These are phyloP conservation scores for Lentinula sp. DNA, from an alignment of 768 basidiomycete genomes.

Conservation along the genomic window DNA sequence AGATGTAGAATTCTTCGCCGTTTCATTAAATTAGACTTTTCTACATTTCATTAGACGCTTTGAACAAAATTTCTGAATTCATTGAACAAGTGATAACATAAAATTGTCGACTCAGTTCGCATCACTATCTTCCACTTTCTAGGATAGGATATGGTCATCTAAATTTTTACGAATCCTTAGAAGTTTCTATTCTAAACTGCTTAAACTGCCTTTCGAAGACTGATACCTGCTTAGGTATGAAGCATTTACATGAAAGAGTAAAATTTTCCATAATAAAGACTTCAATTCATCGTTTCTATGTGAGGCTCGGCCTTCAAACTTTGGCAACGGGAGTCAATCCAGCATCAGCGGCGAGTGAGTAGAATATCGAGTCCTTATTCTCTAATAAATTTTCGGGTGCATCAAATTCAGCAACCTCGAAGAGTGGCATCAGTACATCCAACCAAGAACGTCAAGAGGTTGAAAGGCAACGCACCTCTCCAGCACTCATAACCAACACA, in stretches of 20 bases:
- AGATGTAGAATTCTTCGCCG: not conserved
- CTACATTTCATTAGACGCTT: not conserved
- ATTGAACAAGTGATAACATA: too few species aligned
- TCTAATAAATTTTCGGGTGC: conserved; percentile 57
- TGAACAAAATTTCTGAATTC: too few species aligned
- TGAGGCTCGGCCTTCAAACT: not conserved
- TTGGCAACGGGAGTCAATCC: conserved; percentile 29
- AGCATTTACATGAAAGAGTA: too few species aligned
- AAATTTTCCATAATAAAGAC: too few species aligned
- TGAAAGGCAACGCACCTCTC: conserved; percentile 40
- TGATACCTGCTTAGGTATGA: too few species aligned
- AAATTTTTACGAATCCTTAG: too few species aligned
- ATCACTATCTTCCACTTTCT: too few species aligned
- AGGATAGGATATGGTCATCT: too few species aligned
- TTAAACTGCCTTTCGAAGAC: too few species aligned
- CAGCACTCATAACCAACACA: conserved; percentile 77
- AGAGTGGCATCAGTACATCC: not conserved
- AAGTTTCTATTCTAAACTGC: too few species aligned
- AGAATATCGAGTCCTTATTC: conserved; percentile 52
- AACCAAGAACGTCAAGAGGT: not conserved
- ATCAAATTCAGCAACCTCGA: conserved; percentile 74
- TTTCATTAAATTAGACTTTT: not conserved
- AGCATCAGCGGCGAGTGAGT: conserved; percentile 60
- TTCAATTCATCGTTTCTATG: too few species aligned
- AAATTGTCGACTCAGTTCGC: too few species aligned